phyloP scores from a whole-genome alignment of 495 filamentous ascomycete genomes.

The Saxophila tyrrhenica region DNA sequence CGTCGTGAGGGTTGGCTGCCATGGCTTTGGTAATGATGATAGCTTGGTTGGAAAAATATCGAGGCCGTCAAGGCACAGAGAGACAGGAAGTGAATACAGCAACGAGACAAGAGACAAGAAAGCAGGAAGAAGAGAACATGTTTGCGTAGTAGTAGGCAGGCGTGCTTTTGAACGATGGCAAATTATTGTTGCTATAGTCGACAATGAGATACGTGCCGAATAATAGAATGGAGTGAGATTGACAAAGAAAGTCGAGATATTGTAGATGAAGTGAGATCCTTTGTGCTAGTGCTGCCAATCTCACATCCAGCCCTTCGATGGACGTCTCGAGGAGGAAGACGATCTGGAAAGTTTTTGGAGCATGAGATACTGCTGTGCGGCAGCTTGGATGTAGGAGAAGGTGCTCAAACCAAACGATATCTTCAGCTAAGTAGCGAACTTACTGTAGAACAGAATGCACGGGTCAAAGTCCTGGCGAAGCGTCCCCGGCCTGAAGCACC shows the following conservation, averaged over 20 bases:
- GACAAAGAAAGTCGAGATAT: background rate
- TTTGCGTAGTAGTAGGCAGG: background rate
- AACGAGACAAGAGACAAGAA: background rate
- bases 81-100: background rate
- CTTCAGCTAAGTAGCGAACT: background rate
- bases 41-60: background rate
- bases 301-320: no score
- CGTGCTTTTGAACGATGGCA: background rate
- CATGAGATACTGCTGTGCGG: no score
- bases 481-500: no score
- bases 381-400: no score
- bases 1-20: no score
- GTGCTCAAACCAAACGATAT: no score
- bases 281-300: no score
- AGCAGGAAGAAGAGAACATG: background rate
- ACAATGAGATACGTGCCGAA: background rate
- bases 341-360: no score
- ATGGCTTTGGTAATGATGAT: no score
- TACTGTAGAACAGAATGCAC: conserved; percentile 1
- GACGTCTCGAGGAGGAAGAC: no score
- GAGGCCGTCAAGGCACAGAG: background rate
- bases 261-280: background rate
- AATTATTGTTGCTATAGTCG: background rate
- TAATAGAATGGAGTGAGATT: background rate
- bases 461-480: background rate